Base-by-base conservation (phyloP, 73 alveolate species). In the Durusdinium trenchii region DNA sequence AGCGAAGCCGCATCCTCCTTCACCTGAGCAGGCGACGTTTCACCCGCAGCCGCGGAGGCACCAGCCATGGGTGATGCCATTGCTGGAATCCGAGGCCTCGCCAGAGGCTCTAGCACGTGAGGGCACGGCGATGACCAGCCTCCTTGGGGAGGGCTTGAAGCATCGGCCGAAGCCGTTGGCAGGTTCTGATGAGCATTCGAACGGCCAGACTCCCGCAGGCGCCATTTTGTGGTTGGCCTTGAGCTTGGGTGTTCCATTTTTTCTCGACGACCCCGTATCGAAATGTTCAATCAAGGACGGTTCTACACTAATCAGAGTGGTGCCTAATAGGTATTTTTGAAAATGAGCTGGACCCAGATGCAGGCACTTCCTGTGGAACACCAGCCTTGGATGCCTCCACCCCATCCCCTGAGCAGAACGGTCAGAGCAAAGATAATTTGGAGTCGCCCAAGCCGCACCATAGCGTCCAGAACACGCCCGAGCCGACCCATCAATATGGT, bases 401-500 rank as follows among this genome's bases (percentile, higher is more conserved):
- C 40, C 91, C 91, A 47, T 81, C 91, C 16, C 91, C 91, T 6
- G 91, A 81, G 71, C 91, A 81, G 57, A 50, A 50, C 71, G 69
- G 64, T 45, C 18, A 81, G 35, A 12, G 12, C 91, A 47, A 62
- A 67, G 96, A 87, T 6, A 45, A 54, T 18, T 87, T 90, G 96
- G 96, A 90, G 61, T 90, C 96, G 36, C 96, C 96, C 35, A 90
- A 47, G 73, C 86, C 96, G 14, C 86, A 75, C 51, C 96, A 86
- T 18, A 90, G 96, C 83, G 86, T 90, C 67, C 96, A 90, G 38
- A 90, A 90, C 86, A 90, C 96, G 86, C 96, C 96, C 7, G 96
- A 90, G 75, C 85, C 96, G 36, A 81, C 48, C 69, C 91, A 81
- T 43, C 69, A 81, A 30, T 81, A 81, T 50, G 50, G 91, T 47